Evolutionary conservation across 805 yeast genomes (phyloP).

Genomic region (Monosporozyma yasuniensis): DNA sequence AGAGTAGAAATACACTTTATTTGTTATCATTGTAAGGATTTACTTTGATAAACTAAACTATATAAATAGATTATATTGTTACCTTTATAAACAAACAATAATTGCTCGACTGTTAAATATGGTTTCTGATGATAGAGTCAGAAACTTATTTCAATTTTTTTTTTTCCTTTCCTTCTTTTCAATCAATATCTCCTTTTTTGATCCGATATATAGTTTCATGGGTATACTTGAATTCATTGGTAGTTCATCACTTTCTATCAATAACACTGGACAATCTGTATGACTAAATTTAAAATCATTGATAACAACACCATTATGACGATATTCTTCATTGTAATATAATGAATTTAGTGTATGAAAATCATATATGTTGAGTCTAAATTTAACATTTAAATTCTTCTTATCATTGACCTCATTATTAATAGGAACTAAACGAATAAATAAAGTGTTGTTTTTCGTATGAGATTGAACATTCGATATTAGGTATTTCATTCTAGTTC

Average conservation of each 20-base stretch:
- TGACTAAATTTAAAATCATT: conserved; percentile 7
- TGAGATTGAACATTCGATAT: not conserved
- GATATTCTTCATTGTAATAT: conserved; percentile 8
- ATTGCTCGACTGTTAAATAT: no score
- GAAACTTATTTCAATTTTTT: no score
- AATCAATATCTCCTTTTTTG: conserved; percentile 4
- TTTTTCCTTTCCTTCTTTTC: not conserved
- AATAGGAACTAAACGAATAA: conserved; percentile 16
- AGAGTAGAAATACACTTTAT: no score
- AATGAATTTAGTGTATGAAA: conserved; percentile 10
- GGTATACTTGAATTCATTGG: not conserved
- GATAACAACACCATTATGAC: conserved; percentile 11
- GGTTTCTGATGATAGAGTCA: no score
- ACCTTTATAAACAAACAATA: no score
- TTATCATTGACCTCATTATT: not conserved
- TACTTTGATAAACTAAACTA: no score
- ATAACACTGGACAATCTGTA: conserved; percentile 6
- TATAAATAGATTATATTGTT: no score
- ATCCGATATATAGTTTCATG: conserved; percentile 6
- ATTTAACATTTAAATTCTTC: not conserved
- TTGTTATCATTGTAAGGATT: no score
- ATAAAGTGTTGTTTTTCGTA: conserved; percentile 7
- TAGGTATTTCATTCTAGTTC: conserved; percentile 9
- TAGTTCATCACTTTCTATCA: conserved; percentile 14
- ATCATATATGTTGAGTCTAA: conserved; percentile 20